phyloP scores from a whole-genome alignment of 192 early-diverging fungal species.

The Haplosporangium gracile region DNA sequence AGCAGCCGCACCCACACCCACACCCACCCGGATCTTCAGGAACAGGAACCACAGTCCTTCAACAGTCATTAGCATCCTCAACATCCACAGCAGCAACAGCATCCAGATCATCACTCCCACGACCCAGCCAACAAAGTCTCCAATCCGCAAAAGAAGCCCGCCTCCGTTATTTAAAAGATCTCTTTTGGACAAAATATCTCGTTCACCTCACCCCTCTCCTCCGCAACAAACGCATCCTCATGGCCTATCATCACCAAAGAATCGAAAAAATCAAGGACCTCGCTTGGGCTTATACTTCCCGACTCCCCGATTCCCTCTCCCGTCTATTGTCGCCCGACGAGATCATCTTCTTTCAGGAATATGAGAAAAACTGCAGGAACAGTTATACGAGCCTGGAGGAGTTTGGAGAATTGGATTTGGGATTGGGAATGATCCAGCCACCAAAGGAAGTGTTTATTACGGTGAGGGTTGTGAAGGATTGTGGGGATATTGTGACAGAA shows the following conservation, averaged over 20 bases:
- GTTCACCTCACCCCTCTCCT: conserved; percentile 71
- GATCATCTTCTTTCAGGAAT: conserved; percentile 71
- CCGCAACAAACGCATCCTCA: conserved; percentile 90
- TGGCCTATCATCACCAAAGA: conserved; percentile 88
- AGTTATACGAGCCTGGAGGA: conserved; percentile 69
- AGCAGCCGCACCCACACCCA: not conserved
- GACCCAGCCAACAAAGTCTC: not conserved
- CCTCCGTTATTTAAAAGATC: conserved; percentile 38
- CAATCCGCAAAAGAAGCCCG: conserved; percentile 20
- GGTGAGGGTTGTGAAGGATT: conserved; percentile 88
- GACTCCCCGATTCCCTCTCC: conserved; percentile 9
- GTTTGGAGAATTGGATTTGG: conserved; percentile 78
- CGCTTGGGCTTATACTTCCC: conserved; percentile 64
- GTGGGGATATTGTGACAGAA: conserved; percentile 93
- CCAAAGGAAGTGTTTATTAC: conserved; percentile 95
- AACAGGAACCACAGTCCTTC: conserved; percentile 10
- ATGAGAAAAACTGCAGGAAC: conserved; percentile 71
- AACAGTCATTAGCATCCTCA: too few relatives aligned
- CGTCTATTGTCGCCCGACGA: conserved; percentile 66
- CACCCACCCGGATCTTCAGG: conserved; percentile 23
- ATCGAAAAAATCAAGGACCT: conserved; percentile 75
- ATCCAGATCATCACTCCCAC: not conserved
- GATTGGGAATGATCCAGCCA: conserved; percentile 78
- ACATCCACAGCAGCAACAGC: not conserved
- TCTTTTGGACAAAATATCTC: conserved; percentile 59